Evolutionary conservation across 2,329 filamentous ascomycete genomes (phyloP), one percentile per base, ranked within the genome.

Genomic region (Fusarium mexicanum): DNA sequence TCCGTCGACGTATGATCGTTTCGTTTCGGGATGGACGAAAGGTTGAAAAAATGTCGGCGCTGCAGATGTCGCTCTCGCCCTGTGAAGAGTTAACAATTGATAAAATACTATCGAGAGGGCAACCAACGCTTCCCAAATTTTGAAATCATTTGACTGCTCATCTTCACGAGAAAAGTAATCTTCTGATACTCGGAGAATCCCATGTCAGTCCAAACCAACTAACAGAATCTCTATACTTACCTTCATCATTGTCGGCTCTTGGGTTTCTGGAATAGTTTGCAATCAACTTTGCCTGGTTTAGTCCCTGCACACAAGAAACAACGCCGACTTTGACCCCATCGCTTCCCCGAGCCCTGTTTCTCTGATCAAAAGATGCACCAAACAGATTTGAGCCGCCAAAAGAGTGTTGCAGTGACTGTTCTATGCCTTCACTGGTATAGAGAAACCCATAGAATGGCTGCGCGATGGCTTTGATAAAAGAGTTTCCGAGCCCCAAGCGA

Each of bases 181-280:
- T n/a, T 69, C 69, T 74, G 8, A 2, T 33, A 5, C 0, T 5
- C 6, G 29, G 47, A 9, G 22, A 4, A n/a, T 4, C 16, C 6
- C 7, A 17, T 2, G 11, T 31, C 20, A 53, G 33, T 12, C 17
- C 2, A 5, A 0, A 33, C 0, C 20, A 13, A 31, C 1, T 7
- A 6, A 3, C 29, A 5, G 14, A 3, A 5, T 6, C 1, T 6
- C 3, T 5, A 50, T 31, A 11, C 59, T 53, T 11, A 60, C 68
- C 61, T 54, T 64, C 51, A 35, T 53, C 63, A 3, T 6, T 35
- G 3, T 14, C 24, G 22, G 18, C 22, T 11, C 13, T 31, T 4
- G 68, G 61, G 26, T 73, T 64, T 16, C 71, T 58, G 4, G 65
- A 69, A 20, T 74, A 74, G 6, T 74, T 74, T 11, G 71, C 60